Evolutionary conservation across 441 rosid genomes (phyloP).

Genomic region (Biscutella laevigata): DNA sequence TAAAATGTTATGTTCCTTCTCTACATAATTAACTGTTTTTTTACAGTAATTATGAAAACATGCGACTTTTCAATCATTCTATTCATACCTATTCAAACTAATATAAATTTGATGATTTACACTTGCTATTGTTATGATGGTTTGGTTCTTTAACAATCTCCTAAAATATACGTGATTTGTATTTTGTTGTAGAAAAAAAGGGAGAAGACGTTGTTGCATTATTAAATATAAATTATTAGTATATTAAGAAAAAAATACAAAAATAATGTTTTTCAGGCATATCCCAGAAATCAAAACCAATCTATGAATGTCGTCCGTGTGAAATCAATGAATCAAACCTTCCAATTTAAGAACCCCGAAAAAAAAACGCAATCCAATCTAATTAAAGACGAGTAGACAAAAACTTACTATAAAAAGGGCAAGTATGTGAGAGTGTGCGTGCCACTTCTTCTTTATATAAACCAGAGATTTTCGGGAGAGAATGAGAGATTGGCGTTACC

Average conservation of each 20-base stretch:
- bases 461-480: constrained; percentile 23
- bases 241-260: not conserved
- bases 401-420: constrained; percentile 11
- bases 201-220: constrained; percentile 1
- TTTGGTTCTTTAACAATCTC: no score
- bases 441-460: constrained; percentile 20
- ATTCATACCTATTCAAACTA: no score
- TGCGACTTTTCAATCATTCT: no score
- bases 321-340: constrained; percentile 28
- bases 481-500: constrained; percentile 41
- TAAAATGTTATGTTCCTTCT: no score
- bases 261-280: constrained; percentile 15
- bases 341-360: constrained; percentile 17
- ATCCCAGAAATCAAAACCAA: constrained; percentile 28
- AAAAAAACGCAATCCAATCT: constrained; percentile 10
- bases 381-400: constrained; percentile 9
- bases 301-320: constrained; percentile 17
- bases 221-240: constrained; percentile 22
- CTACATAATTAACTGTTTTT: no score
- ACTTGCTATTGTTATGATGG: no score
- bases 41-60: no score
- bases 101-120: no score
- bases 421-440: constrained; percentile 6
- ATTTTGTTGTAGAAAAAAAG: no score
- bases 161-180: no score